Conservation (phyloP, 2,329 filamentous ascomycete genomes). For the Colletotrichum lupini region DNA sequence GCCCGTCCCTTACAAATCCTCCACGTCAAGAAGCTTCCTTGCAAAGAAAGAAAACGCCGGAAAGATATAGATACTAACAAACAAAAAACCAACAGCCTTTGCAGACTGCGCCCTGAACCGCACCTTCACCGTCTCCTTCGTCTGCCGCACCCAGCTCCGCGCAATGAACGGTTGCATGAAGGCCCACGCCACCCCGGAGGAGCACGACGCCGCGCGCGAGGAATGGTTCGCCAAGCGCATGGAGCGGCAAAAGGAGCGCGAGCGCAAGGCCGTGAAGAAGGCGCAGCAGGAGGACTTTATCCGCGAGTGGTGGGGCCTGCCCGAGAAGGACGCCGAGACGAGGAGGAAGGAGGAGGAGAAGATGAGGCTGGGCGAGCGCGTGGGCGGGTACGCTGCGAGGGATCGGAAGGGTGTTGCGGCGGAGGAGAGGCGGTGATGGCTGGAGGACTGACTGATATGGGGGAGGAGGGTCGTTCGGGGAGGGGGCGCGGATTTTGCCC, state of each 20-base stretch:
- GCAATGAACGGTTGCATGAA: slow-evolving; percentile 97
- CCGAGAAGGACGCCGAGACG: slow-evolving; percentile 64
- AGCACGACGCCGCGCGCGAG: slow-evolving; percentile 88
- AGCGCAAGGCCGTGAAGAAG: slow-evolving; percentile 70
- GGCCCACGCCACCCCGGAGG: slow-evolving; percentile 81
- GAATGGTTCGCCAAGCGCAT: slow-evolving; percentile 90
- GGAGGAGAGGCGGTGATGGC: slow-evolving; percentile 16
- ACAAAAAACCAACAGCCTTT: slow-evolving; percentile 72
- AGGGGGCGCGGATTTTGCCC: not conserved
- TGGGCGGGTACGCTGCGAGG: slow-evolving; percentile 63
- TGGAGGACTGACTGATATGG: not conserved
- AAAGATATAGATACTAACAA: not conserved
- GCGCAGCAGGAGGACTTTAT: slow-evolving; percentile 73
- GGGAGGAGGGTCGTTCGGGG: not conserved
- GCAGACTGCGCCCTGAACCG: slow-evolving; percentile 88
- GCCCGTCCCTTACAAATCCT: not conserved
- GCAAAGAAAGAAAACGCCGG: not conserved
- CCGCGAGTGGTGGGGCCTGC: slow-evolving; percentile 75
- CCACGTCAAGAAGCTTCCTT: not conserved
- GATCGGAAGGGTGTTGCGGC: slow-evolving; percentile 42
- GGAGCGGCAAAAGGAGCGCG: slow-evolving; percentile 74
- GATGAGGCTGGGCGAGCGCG: slow-evolving; percentile 60
- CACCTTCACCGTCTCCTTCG: slow-evolving; percentile 88
- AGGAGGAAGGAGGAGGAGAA: slow-evolving; percentile 63
- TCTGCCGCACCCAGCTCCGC: slow-evolving; percentile 81